Evolutionary conservation across 345 rosid species (phyloP), one percentile per base, ranked within the genome.

Genomic region (Anastatica hierochuntica): DNA sequence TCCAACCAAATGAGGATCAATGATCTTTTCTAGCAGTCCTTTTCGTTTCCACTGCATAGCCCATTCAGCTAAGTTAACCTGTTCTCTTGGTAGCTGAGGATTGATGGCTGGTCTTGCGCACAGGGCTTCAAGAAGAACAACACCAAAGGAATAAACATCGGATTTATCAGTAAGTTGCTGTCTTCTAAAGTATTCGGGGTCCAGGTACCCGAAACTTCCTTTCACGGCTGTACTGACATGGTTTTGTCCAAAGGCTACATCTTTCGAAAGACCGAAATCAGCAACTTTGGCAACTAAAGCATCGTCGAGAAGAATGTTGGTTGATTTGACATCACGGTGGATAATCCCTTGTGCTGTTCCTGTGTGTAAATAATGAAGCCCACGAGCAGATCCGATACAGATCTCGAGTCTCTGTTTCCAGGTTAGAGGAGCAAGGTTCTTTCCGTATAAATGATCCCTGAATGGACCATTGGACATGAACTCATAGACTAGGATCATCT

Each of bases 291-390:
- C 95, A 29, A 85, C 90, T 26, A 82, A 85, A 42, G 75, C 72
- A 21, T 82, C 87, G 4, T 85, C 95, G 3, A 85, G 88, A 51
- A 85, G 58, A 44, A 85, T 85, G 55, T 85, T 85, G 21, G 95
- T 85, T 18, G 83, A 80, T 69, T 85, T 85, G 15, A 85, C 95
- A 53, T 85, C 95, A 2, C 95, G 83, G 51, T 85, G 95, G 56
- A 85, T 85, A 65, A 85, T 85, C 21, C 95, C 95, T 57, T 85
- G 95, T 18, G 95, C 87, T 16, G 95, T 82, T 11, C 95, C 95
- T 0, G 95, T 85, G 68, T 85, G 95, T 26, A 85, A 64, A 68
- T 85, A 85, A 56, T 85, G 95, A 58, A 82, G 81, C 35, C 95
- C 95, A 0, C 90, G 81, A 11, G 95, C 95, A 8, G 95, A 56